A percentile compares a stretch with the other conserved stretches of the same genome.
These are phyloP conservation scores for Pseudogymnoascus sp. DNA, from an alignment of 2,329 filamentous ascomycete genomes.

Conservation along the genomic window DNA sequence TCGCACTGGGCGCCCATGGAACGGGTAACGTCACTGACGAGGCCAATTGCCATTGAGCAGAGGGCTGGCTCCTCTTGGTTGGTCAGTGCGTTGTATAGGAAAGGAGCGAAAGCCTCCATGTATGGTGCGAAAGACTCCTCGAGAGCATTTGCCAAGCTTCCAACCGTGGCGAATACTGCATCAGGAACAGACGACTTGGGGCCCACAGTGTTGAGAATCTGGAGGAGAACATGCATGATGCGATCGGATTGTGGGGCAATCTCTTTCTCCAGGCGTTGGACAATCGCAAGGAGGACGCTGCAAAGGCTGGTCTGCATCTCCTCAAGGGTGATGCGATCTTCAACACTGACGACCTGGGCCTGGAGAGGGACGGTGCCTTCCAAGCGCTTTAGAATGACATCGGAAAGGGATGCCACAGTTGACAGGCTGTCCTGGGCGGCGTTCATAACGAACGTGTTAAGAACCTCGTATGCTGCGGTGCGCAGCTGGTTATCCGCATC, in stretches of 20 bases:
- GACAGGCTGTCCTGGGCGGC: slow-evolving; percentile 77
- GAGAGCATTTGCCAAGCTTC: slow-evolving; percentile 81
- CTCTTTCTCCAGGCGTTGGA: slow-evolving; percentile 84
- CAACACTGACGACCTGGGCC: slow-evolving; percentile 87
- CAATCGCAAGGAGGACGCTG: slow-evolving; percentile 84
- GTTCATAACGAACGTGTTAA: slow-evolving; percentile 89
- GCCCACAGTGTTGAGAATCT: slow-evolving; percentile 67
- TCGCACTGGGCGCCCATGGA: slow-evolving; percentile 84
- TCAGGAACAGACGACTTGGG: slow-evolving; percentile 91
- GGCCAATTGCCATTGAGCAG: slow-evolving; percentile 93
- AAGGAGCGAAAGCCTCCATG: slow-evolving; percentile 91
- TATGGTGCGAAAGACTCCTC: slow-evolving; percentile 94
- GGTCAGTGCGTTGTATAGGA: slow-evolving; percentile 84
- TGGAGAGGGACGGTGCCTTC: slow-evolving; percentile 86
- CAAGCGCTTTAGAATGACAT: slow-evolving; percentile 82
- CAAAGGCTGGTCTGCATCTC: slow-evolving; percentile 96
- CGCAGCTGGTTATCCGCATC: slow-evolving; percentile 83
- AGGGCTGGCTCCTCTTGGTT: slow-evolving; percentile 93
- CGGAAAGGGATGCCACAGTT: slow-evolving; percentile 72
- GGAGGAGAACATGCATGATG: slow-evolving; percentile 84
- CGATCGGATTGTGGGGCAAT: slow-evolving; percentile 83
- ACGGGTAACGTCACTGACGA: slow-evolving; percentile 92
- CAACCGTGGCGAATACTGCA: slow-evolving; percentile 84
- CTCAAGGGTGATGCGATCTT: slow-evolving; percentile 90
- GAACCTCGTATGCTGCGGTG: slow-evolving; percentile 92